Evolutionary conservation across 176 grass and related monocot species (phyloP).

Genomic region (Poa annua): DNA sequence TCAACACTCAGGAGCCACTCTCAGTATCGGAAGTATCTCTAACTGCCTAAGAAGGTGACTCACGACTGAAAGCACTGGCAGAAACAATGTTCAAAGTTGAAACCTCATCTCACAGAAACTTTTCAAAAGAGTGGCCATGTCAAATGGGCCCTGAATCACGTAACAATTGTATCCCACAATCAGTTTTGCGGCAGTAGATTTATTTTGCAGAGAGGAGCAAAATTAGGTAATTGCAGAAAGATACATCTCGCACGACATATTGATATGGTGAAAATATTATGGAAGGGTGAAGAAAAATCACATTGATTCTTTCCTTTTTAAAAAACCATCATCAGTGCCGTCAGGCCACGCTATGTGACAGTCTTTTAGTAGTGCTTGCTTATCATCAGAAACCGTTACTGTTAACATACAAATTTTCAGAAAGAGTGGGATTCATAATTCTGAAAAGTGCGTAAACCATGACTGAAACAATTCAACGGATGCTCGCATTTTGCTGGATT

Average conservation of each 20-base stretch:
- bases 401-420: no score
- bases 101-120: background rate
- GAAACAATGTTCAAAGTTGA: background rate
- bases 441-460: no score
- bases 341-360: background rate
- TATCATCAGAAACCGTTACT: background rate
- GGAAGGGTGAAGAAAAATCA: background rate
- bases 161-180: background rate
- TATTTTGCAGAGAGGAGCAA: background rate
- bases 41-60: background rate
- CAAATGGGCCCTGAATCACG: background rate
- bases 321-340: background rate
- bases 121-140: background rate
- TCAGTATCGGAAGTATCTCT: background rate
- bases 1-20: background rate
- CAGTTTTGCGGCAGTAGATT: background rate
- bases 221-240: background rate
- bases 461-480: no score
- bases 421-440: no score
- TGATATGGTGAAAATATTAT: background rate
- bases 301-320: background rate
- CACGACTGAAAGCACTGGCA: background rate
- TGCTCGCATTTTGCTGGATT: no score
- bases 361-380: background rate
- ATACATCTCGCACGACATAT: no score